Conservation (phyloP, 345 rosid species). For the Zanthoxylum bungeanum region DNA sequence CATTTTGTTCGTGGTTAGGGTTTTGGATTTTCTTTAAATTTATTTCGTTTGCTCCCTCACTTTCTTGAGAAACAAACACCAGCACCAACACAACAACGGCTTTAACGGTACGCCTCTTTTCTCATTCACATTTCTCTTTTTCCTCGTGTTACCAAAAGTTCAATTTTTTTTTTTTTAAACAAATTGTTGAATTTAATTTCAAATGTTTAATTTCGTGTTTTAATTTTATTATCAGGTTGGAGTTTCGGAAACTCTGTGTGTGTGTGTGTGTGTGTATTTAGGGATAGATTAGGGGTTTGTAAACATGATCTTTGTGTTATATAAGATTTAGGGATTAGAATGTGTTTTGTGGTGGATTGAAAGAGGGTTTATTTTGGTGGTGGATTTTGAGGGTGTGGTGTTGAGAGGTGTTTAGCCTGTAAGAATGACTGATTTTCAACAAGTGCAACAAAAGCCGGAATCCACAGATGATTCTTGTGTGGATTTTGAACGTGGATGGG, state of each 20-base stretch:
- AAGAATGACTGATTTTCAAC: conserved; percentile 78
- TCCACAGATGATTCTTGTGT: conserved; percentile 50
- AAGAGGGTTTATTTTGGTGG: conserved; percentile 19
- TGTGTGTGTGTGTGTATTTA: not conserved
- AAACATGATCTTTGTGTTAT: not conserved
- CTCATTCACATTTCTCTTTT: not conserved
- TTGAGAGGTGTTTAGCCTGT: conserved; percentile 12
- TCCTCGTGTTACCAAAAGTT: not conserved
- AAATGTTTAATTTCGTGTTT: not conserved
- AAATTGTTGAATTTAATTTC: not conserved
- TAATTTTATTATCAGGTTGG: conserved; percentile 31
- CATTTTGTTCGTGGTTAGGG: not conserved
- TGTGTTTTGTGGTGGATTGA: conserved; percentile 9
- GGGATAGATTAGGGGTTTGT: not conserved
- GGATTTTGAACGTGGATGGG: conserved; percentile 74
- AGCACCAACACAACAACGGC: not conserved
- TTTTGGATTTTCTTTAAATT: conserved; percentile 1
- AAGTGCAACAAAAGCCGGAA: conserved; percentile 74
- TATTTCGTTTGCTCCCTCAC: conserved; percentile 2
- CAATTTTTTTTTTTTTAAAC: not conserved
- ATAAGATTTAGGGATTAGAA: conserved; percentile 1
- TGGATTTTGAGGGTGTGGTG: conserved; percentile 17
- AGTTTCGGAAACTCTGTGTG: conserved; percentile 17
- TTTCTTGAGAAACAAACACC: conserved; percentile 13
- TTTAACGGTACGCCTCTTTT: conserved; percentile 29